Percentiles rank a stretch among this genome's conserved stretches.
These are phyloP conservation scores for Aspergillus amoenus DNA, from an alignment of 2,329 filamentous ascomycete genomes.

Conservation along the genomic window DNA sequence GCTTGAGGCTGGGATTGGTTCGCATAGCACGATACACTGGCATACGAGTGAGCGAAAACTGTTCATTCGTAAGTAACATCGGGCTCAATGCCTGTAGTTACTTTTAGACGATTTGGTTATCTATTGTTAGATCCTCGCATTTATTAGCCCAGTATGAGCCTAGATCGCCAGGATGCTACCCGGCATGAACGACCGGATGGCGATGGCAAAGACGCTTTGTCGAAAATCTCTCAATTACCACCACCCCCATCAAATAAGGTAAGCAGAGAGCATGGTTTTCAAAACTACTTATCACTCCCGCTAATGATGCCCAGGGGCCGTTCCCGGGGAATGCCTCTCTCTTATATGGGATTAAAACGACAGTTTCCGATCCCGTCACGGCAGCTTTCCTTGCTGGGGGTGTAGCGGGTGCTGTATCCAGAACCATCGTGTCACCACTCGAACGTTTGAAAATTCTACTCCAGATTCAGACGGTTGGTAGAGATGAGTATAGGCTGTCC, in stretches of 20 bases:
- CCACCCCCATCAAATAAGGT: slow-evolving; percentile 25
- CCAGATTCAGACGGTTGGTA: slow-evolving; percentile 86
- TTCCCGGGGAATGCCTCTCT: slow-evolving; percentile 19
- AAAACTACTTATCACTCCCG: neutral
- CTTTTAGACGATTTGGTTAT: neutral
- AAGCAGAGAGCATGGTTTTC: slow-evolving; percentile 1
- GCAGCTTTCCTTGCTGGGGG: slow-evolving; percentile 94
- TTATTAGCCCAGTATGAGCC: slow-evolving; percentile 29
- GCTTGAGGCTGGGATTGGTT: neutral
- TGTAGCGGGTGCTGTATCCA: slow-evolving; percentile 91
- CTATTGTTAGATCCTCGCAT: neutral
- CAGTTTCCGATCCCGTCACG: slow-evolving; percentile 75
- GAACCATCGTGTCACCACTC: slow-evolving; percentile 93
- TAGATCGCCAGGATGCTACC: slow-evolving; percentile 32
- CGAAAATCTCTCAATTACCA: slow-evolving; percentile 23
- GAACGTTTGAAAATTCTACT: slow-evolving; percentile 98
- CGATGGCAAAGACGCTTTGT: slow-evolving; percentile 19
- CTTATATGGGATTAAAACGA: slow-evolving; percentile 28
- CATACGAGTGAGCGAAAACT: neutral
- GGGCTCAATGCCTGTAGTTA: neutral
- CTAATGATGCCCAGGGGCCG: slow-evolving; percentile 19
- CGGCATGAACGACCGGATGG: slow-evolving; percentile 20
- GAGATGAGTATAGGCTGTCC: slow-evolving; percentile 90
- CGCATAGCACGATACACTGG: neutral
- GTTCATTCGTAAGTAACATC: neutral